A percentile compares a stretch with the other conserved stretches of the same genome.
Conservation (phyloP, 179 eudicot genomes). For the Nepenthes alata region DNA sequence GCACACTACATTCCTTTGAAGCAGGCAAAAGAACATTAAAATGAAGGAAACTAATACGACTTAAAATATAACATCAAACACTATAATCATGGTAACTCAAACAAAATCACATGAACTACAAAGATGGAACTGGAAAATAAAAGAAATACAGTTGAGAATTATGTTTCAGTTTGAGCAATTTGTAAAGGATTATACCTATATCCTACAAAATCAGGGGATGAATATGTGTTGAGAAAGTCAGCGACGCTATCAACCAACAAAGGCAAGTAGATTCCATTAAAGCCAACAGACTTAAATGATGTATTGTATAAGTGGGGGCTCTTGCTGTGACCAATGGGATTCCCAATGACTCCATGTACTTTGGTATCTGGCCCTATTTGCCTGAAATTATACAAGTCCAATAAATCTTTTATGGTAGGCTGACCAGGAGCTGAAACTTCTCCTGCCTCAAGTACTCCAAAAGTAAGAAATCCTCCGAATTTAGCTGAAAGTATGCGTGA, state of each 20-base stretch:
- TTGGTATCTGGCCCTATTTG: slow-evolving; percentile 50
- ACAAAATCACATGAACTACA: neutral
- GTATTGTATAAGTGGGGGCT: slow-evolving; percentile 50
- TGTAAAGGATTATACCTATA: slow-evolving; percentile 39
- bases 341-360: slow-evolving; percentile 64
- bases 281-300: slow-evolving; percentile 43
- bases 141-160: neutral
- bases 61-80: no score
- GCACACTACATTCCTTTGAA: neutral
- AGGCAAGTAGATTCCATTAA: slow-evolving; percentile 52
- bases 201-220: slow-evolving; percentile 57
- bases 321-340: slow-evolving; percentile 71
- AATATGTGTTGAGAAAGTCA: slow-evolving; percentile 42
- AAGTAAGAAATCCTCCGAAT: slow-evolving; percentile 69
- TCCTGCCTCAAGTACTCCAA: slow-evolving; percentile 53
- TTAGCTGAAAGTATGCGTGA: slow-evolving; percentile 58
- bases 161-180: neutral
- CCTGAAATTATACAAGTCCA: slow-evolving; percentile 52
- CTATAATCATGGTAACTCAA: no score
- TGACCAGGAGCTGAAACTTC: slow-evolving; percentile 70
- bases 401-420: slow-evolving; percentile 52
- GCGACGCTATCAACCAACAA: slow-evolving; percentile 52
- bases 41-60: no score
- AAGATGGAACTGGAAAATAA: neutral
- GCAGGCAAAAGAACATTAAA: no score